Conservation (phyloP, 768 basidiomycete genomes). For the Calocera cornea region DNA sequence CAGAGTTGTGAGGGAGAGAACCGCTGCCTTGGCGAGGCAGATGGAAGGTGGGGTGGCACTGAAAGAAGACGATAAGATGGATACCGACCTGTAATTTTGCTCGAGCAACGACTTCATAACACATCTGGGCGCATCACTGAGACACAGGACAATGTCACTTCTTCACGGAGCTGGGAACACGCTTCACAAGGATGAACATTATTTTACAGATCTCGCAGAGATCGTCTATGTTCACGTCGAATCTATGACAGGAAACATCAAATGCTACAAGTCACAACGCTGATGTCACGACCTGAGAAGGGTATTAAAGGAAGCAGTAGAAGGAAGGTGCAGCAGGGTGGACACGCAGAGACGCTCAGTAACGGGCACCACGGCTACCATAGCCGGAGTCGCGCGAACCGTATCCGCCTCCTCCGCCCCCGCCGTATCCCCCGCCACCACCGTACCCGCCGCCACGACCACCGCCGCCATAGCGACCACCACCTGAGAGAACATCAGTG, state of each 20-base stretch:
- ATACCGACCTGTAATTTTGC: neutral
- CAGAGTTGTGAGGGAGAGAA: constrained; percentile 47
- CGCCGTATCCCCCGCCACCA: constrained; percentile 19
- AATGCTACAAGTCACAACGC: neutral
- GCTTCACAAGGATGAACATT: neutral
- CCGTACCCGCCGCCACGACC: constrained; percentile 17
- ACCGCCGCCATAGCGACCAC: constrained; percentile 5
- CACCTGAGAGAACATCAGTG: constrained; percentile 13
- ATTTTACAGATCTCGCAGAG: neutral
- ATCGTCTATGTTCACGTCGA: neutral
- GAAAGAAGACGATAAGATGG: neutral
- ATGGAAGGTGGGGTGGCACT: constrained; percentile 31
- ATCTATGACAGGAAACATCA: neutral
- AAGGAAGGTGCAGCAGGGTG: neutral
- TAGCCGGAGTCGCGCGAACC: constrained; percentile 10
- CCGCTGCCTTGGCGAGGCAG: constrained; percentile 45
- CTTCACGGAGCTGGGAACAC: too few relatives aligned
- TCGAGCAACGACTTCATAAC: neutral
- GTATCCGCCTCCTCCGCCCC: constrained; percentile 16
- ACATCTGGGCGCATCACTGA: too few relatives aligned
- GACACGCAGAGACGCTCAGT: neutral
- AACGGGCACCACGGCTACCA: constrained; percentile 14
- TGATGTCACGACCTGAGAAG: neutral
- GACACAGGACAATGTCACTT: too few relatives aligned
- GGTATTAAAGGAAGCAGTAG: neutral